Percentiles rank a stretch among this genome's conserved stretches.
These are phyloP conservation scores for Lentinus brumalis DNA, from an alignment of 768 basidiomycete species.

Conservation along the genomic window DNA sequence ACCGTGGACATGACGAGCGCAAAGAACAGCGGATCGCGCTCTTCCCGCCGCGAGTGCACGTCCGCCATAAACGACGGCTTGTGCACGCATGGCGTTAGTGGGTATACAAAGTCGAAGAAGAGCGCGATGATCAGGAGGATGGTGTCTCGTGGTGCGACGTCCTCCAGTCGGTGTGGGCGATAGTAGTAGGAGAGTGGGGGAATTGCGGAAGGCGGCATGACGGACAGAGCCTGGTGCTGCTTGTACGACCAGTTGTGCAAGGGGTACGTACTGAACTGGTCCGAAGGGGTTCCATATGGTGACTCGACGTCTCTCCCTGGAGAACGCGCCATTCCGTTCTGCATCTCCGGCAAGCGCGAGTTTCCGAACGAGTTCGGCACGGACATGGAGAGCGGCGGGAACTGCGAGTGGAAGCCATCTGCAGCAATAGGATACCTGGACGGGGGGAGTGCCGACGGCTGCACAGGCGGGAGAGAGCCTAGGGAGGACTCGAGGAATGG, in stretches of 20 bases:
- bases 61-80: constrained; percentile 93
- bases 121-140: constrained; percentile 82
- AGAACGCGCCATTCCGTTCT: constrained; percentile 31
- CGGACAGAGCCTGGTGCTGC: constrained; percentile 54
- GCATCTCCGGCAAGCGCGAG: constrained; percentile 39
- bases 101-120: constrained; percentile 94
- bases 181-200: constrained; percentile 73
- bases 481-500: constrained; percentile 56
- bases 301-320: constrained; percentile 48
- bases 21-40: constrained; percentile 88
- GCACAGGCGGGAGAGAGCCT: constrained; percentile 35
- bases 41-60: constrained; percentile 75
- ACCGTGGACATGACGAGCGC: constrained; percentile 89
- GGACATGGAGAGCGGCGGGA: constrained; percentile 39
- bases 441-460: constrained; percentile 54
- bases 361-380: constrained; percentile 41
- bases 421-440: constrained; percentile 73
- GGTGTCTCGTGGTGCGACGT: constrained; percentile 79
- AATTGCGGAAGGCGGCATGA: constrained; percentile 44
- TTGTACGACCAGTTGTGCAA: constrained; percentile 73
- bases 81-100: constrained; percentile 88
- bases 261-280: constrained; percentile 65
- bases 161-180: constrained; percentile 76
- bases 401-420: constrained; percentile 65
- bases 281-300: constrained; percentile 41